These are phyloP conservation scores for Rugonectria rugulosa DNA, from an alignment of 2,329 filamentous ascomycete species.

Conservation along the genomic window DNA sequence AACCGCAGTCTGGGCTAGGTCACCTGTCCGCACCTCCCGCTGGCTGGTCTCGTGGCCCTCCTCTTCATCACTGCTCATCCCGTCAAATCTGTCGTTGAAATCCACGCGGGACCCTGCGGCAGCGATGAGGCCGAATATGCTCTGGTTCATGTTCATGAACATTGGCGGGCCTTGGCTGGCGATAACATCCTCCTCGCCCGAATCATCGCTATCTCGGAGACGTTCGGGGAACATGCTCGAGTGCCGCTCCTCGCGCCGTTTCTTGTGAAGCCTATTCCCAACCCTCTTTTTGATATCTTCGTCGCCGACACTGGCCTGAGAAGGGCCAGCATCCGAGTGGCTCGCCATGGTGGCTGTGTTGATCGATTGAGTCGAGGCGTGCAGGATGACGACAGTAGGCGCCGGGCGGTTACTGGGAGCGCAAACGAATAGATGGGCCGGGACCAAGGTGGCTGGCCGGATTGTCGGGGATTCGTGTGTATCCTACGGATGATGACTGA, in stretches of 20 bases:
- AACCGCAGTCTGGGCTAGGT: slow-evolving; percentile 53
- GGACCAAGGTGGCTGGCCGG: background rate
- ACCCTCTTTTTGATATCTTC: slow-evolving; percentile 49
- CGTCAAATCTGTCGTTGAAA: slow-evolving; percentile 83
- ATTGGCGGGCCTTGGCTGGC: slow-evolving; percentile 55
- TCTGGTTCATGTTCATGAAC: slow-evolving; percentile 87
- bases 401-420: background rate
- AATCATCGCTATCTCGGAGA: slow-evolving; percentile 58
- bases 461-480: slow-evolving; percentile 7
- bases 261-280: slow-evolving; percentile 55
- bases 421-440: background rate
- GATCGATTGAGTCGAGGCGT: slow-evolving; percentile 21
- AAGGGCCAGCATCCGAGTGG: slow-evolving; percentile 26
- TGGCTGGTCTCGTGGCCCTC: slow-evolving; percentile 57
- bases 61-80: slow-evolving; percentile 82
- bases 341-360: slow-evolving; percentile 30
- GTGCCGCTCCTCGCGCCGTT: slow-evolving; percentile 47
- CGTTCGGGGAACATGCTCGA: slow-evolving; percentile 58
- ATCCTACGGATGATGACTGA: background rate
- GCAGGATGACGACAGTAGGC: slow-evolving; percentile 7
- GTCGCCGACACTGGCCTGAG: slow-evolving; percentile 39
- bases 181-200: slow-evolving; percentile 56
- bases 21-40: slow-evolving; percentile 54
- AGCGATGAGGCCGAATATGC: slow-evolving; percentile 90
- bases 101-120: slow-evolving; percentile 84